Conservation (phyloP, 78 protist genomes). For the Dictyostelium firmibasis region DNA sequence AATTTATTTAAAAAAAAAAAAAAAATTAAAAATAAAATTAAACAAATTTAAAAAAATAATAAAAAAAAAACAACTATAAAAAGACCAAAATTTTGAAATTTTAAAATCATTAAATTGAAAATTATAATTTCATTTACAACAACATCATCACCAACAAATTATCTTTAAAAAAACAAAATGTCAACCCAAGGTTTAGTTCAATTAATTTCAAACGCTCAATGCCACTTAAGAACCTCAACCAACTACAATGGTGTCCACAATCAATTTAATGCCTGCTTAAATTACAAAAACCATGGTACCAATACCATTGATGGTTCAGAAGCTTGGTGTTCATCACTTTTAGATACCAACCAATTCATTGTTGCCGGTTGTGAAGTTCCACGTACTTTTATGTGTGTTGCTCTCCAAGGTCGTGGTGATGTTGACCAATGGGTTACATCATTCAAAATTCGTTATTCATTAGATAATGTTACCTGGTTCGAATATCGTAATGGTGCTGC, state of each 20-base stretch:
- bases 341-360: slow-evolving; percentile 36
- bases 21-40: too few species aligned
- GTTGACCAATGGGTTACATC: slow-evolving; percentile 33
- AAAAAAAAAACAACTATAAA: too few species aligned
- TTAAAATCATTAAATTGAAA: background rate
- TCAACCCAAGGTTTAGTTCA: background rate
- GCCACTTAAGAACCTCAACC: background rate
- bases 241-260: slow-evolving; percentile 1
- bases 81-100: background rate
- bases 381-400: background rate
- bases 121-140: background rate
- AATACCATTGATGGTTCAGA: slow-evolving; percentile 11
- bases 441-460: slow-evolving; percentile 29
- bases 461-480: slow-evolving; percentile 16
- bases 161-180: background rate
- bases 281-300: background rate
- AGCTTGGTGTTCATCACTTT: slow-evolving; percentile 13
- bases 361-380: slow-evolving; percentile 10
- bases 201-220: background rate
- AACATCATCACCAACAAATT: too few species aligned
- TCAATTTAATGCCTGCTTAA: background rate
- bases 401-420: slow-evolving; percentile 59
- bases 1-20: too few species aligned
- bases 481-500: slow-evolving; percentile 3
- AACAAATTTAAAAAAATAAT: too few species aligned